phyloP scores from a whole-genome alignment of 768 basidiomycete genomes.

The Favolaschia claudopus region DNA sequence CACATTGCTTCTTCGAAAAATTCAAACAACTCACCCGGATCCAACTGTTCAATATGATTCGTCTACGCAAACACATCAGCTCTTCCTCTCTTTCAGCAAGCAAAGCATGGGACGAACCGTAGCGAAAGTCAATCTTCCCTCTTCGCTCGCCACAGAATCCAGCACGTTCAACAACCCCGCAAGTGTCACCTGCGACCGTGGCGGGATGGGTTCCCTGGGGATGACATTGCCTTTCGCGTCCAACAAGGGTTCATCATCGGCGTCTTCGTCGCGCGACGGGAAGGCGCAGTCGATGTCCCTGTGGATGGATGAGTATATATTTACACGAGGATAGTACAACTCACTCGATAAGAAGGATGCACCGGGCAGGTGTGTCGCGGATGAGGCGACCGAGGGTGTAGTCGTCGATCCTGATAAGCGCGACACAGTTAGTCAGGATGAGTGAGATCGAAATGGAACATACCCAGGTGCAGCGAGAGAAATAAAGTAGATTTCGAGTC shows the following conservation, averaged over 20 bases:
- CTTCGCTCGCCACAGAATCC: neutral
- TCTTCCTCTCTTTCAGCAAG: too few relatives aligned
- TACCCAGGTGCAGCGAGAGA: neutral
- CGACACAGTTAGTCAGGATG: neutral
- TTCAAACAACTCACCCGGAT: slow-evolving; percentile 26
- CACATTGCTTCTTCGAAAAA: neutral
- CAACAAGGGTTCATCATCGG: neutral
- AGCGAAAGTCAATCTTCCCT: neutral
- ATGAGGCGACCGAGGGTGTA: neutral
- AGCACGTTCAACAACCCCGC: neutral
- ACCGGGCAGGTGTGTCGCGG: neutral
- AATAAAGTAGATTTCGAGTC: neutral
- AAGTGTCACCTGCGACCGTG: neutral
- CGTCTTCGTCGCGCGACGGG: neutral
- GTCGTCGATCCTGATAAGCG: neutral
- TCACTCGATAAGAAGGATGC: slow-evolving; percentile 1
- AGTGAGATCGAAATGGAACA: neutral
- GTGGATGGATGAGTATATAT: neutral
- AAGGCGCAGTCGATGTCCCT: slow-evolving; percentile 4
- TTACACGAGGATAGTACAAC: neutral
- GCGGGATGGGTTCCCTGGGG: neutral
- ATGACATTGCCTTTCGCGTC: neutral
- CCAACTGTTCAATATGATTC: slow-evolving; percentile 41
- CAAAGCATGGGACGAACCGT: neutral
- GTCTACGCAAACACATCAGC: slow-evolving; percentile 21